These are phyloP conservation scores for Oenanthe sinensis DNA, from an alignment of 129 eudicot genomes.

Conservation along the genomic window DNA sequence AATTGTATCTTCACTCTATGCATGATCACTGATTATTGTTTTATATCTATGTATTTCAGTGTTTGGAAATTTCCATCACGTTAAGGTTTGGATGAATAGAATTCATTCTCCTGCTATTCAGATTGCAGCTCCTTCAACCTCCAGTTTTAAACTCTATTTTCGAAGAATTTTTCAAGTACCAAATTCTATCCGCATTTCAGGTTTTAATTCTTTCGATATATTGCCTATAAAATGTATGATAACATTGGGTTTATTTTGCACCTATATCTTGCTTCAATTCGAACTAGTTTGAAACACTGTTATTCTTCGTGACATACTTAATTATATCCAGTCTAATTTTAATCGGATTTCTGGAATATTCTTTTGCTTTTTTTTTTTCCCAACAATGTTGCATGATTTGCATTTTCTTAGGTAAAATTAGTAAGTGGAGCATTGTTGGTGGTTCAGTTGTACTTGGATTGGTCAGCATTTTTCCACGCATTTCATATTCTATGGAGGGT, in stretches of 20 bases:
- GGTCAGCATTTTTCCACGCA: constrained; percentile 29
- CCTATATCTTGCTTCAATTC: not conserved
- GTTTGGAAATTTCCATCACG: constrained; percentile 19
- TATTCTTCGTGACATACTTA: not conserved
- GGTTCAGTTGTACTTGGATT: constrained; percentile 44
- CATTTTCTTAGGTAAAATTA: constrained; percentile 25
- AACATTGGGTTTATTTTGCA: not conserved
- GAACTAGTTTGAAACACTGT: not conserved
- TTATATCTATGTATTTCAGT: not conserved
- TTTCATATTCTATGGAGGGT: constrained; percentile 42
- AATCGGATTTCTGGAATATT: not conserved
- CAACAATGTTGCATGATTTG: constrained; percentile 2
- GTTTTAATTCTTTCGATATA: constrained; percentile 13
- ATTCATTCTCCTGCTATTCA: constrained; percentile 23
- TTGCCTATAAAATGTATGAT: not conserved
- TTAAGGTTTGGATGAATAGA: constrained; percentile 22
- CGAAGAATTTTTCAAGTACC: constrained; percentile 20
- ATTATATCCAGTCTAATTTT: not conserved
- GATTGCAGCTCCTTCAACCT: constrained; percentile 17
- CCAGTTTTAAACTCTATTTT: constrained; percentile 18
- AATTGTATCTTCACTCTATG: not conserved
- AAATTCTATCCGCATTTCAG: constrained; percentile 20
- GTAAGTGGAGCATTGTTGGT: constrained; percentile 28
- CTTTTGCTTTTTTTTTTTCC: not conserved
- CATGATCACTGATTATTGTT: not conserved